These are phyloP conservation scores for Platanthera guangdongensis DNA, from an alignment of 106 monocot species.

Conservation along the genomic window DNA sequence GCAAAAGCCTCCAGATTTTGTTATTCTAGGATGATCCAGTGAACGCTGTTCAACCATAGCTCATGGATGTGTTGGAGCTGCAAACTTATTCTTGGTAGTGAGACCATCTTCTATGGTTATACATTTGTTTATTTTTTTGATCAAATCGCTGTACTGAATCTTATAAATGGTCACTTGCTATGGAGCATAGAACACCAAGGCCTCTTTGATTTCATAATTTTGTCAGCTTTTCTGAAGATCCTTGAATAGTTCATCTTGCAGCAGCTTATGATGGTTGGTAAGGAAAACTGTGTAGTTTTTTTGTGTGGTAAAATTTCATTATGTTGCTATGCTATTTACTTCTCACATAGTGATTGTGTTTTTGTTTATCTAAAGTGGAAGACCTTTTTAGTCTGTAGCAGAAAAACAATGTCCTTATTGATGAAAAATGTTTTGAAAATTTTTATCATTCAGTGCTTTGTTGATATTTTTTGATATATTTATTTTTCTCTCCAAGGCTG, in stretches of 20 bases:
- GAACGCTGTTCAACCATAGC: too few relatives aligned
- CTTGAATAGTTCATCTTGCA: too few relatives aligned
- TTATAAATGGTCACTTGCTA: conserved; percentile 2
- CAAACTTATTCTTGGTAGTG: too few relatives aligned
- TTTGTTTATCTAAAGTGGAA: neutral
- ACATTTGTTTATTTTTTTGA: conserved; percentile 9
- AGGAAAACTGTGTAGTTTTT: too few relatives aligned
- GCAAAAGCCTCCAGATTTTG: conserved; percentile 7
- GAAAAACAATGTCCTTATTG: neutral
- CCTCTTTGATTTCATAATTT: conserved; percentile 33
- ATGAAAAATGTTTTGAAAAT: conserved; percentile 19
- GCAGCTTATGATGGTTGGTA: too few relatives aligned
- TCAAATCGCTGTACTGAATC: conserved; percentile 7
- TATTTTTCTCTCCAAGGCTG: neutral
- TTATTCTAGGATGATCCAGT: conserved; percentile 8
- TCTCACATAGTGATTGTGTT: neutral
- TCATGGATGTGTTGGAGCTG: too few relatives aligned
- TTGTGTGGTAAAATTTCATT: too few relatives aligned
- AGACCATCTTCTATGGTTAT: too few relatives aligned
- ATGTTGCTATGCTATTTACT: conserved; percentile 8
- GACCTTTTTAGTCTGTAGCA: neutral
- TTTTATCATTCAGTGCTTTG: neutral
- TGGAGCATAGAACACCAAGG: conserved; percentile 25
- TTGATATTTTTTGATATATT: neutral
- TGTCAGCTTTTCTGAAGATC: too few relatives aligned